Base-by-base conservation (phyloP, 768 basidiomycete genomes). In the Serendipita sp. region DNA sequence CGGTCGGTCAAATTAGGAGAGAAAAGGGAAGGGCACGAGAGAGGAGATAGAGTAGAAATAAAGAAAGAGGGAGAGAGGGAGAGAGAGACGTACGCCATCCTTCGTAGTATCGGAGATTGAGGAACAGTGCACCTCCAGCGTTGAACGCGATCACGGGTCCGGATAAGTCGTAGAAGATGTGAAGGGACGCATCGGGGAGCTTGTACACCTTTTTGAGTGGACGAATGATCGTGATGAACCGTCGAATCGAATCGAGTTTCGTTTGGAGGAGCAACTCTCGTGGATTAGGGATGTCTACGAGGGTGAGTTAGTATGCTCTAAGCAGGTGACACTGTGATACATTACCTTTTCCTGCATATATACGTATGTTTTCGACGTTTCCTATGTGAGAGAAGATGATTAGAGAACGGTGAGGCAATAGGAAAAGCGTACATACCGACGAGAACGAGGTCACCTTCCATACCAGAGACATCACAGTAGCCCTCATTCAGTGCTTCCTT, bases 111-210 rank as follows among this genome's bases (percentile, higher is more conserved):
- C 92, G 80, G 28, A 91, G 75, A 72, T 96, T 98, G 66, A 96
- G 74, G 74, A 91, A 98, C 15, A 98, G 78, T 65, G 87, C 88
- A 2, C 88, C 91, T 56, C 83, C 83, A 30, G 92, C 79, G 72
- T 97, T 99, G 78, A 99, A 98, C 1, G 93, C 96, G 64, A 98
- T 95, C 11, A 89, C 75, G 1, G 84, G 85, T 1, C 95, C 94
- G 3, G 77, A 75, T 23, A 78, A 71, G 71, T 98, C 94, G 73
- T 85, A 86, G 73, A 98, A 98, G 3, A 99, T 80, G 69, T 95
- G 90, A 66, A 96, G 69, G 51, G 86, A 86, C 0, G 81, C 75
- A 30, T 83, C 74, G 1, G 91, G 85, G 41, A 97, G 80, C 68
- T 80, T 78, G 73, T 91, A 98, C 15, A 94, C 77, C 34, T 78